Conservation (phyloP, 306 rosid genomes). For the Cucurbita moschata region DNA sequence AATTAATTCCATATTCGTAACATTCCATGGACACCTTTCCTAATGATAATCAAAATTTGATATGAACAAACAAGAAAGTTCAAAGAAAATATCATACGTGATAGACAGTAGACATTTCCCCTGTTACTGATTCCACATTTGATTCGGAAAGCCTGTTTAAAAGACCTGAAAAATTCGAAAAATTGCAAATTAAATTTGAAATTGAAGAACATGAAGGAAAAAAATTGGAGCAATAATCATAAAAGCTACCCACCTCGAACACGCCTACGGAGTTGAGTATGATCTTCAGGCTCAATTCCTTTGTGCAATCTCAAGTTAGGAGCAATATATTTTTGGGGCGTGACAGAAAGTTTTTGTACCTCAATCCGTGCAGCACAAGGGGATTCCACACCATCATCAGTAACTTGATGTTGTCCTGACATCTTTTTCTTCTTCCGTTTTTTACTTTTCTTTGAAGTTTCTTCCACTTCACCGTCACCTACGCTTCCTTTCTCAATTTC, state of each 20-base stretch:
- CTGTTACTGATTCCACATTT: conserved; percentile 7
- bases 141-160: conserved; percentile 11
- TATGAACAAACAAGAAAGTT: neutral
- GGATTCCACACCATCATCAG: neutral
- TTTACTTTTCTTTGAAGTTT: neutral
- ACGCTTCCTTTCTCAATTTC: conserved; percentile 18
- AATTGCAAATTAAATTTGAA: neutral
- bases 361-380: neutral
- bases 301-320: conserved; percentile 63
- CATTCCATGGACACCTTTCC: neutral
- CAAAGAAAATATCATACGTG: neutral
- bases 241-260: conserved; percentile 5
- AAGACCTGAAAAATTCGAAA: conserved; percentile 1
- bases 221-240: conserved; percentile 15
- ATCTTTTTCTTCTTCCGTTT: conserved; percentile 1
- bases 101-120: neutral
- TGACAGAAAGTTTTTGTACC: conserved; percentile 2
- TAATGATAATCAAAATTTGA: neutral
- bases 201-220: neutral
- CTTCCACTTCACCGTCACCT: conserved; percentile 18
- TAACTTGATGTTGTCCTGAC: neutral
- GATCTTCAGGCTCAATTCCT: conserved; percentile 57
- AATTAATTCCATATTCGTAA: neutral
- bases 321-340: conserved; percentile 36
- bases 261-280: conserved; percentile 24